Base-by-base conservation (phyloP, 352 stramenopile genomes). In the Pythium rhizo-oryzae region DNA sequence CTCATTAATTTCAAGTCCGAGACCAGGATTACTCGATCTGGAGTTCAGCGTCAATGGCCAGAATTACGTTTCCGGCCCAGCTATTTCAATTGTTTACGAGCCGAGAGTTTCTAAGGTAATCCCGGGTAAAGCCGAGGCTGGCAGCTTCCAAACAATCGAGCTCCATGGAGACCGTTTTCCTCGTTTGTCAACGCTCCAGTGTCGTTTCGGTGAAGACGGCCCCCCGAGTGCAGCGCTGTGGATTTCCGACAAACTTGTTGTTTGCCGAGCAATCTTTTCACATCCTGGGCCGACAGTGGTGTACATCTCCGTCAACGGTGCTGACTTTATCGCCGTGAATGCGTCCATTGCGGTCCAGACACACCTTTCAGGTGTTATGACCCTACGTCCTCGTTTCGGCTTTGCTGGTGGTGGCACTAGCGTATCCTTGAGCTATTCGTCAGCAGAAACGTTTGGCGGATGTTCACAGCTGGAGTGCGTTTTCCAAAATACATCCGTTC, bases 261-360 rank as follows among this genome's bases (percentile, higher is more conserved):
- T 70, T 1, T 74, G 68, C 44, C 46, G 21, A 59, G 62, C 13
- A 65, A 62, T 15, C 63, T 19, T 46, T 65, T 81, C 41, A n/a
- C 44, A 15, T 67, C 87, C 35, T 53, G 62, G 60, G 12, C 18
- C 1, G 6, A 19, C 56, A 4, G 18, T 8, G 0, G 37, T 75
- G 12, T 13, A 24, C 0, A 79, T 93, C 58, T 87, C 85, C 5
- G 61, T 84, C 1, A 90, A 93, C 41, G 78, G 71, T 23, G 54
- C 85, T 4, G 80, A 91, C 58, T 69, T 80, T 23, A 59, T 81
- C 15, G 47, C 74, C 3, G 76, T 75, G 6, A 51, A 55, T 0
- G 30, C 81, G 6, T 55, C 52, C 6, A 78, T 91, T 13, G 59
- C 25, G 7, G 25, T 21, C 88, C 77, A 59, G 67, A 67, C n/a